A percentile compares a stretch with the other conserved stretches of the same genome.
Conservation (phyloP, 108 stramenopile genomes). For the Skeletonema costatum region DNA sequence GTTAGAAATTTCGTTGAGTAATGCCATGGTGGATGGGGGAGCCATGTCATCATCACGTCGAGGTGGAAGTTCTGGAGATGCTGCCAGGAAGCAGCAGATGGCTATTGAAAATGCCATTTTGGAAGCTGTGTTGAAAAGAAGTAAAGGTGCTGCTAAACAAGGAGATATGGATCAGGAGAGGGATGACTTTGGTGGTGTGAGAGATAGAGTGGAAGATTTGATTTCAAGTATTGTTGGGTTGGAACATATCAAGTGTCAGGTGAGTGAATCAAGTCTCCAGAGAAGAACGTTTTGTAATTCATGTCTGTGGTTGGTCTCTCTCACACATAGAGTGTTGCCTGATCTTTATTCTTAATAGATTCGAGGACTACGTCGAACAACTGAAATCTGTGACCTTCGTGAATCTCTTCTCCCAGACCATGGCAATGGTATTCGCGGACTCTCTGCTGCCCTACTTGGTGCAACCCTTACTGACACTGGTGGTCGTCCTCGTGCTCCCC, state of each 20-base stretch:
- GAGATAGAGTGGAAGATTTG: conserved; percentile 88
- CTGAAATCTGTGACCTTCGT: conserved; percentile 85
- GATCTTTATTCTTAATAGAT: conserved; percentile 50
- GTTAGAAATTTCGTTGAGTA: conserved; percentile 75
- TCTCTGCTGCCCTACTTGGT: conserved; percentile 47
- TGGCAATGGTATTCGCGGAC: conserved; percentile 53
- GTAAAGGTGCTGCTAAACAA: conserved; percentile 13
- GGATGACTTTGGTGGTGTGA: conserved; percentile 35
- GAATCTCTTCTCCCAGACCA: conserved; percentile 73
- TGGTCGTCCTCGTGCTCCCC: conserved; percentile 70
- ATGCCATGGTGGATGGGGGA: conserved; percentile 50
- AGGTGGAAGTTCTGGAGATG: conserved; percentile 53
- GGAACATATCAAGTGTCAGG: conserved; percentile 90
- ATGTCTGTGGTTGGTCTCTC: not conserved
- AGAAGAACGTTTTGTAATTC: not conserved
- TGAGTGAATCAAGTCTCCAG: conserved; percentile 27
- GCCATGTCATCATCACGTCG: conserved; percentile 24
- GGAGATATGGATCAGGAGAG: conserved; percentile 10
- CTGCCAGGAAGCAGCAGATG: conserved; percentile 49
- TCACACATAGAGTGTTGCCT: not conserved
- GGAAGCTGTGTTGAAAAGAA: conserved; percentile 74
- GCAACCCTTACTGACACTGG: conserved; percentile 64
- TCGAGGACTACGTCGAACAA: conserved; percentile 83
- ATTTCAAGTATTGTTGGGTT: conserved; percentile 82
- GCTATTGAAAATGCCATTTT: conserved; percentile 69